Conservation (phyloP, 306 rosid genomes). For the Astragalus membranaceus region DNA sequence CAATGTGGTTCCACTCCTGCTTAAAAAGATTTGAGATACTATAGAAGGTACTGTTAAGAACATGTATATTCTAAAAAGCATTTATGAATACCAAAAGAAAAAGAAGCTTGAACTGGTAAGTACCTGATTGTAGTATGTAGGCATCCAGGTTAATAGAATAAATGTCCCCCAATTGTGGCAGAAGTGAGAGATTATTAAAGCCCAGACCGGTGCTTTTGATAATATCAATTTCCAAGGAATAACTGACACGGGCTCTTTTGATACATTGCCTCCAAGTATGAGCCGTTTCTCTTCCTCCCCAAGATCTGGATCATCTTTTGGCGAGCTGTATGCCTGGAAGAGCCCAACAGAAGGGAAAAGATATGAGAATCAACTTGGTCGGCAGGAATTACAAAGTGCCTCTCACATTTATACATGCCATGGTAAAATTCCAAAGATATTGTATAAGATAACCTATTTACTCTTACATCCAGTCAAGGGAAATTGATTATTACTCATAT, state of each 20-base stretch:
- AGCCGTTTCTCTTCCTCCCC: constrained; percentile 54
- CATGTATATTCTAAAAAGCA: neutral
- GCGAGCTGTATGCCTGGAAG: constrained; percentile 86
- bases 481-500: neutral
- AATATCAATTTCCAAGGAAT: constrained; percentile 93
- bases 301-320: constrained; percentile 74
- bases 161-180: constrained; percentile 99
- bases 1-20: neutral
- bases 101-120: neutral
- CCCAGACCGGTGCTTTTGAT: constrained; percentile 97
- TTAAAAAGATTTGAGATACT: neutral
- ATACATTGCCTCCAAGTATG: constrained; percentile 57
- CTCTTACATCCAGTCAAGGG: neutral
- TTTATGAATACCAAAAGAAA: neutral
- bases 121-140: constrained; percentile 98
- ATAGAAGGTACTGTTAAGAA: neutral
- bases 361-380: constrained; percentile 5
- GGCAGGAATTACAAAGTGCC: neutral
- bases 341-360: constrained; percentile 14
- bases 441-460: constrained; percentile 5
- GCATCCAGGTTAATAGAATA: constrained; percentile 97
- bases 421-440: neutral
- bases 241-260: constrained; percentile 71
- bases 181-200: constrained; percentile 84
- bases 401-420: constrained; percentile 1